Percentiles rank a stretch among this genome's conserved stretches.
Conservation (phyloP, 2,329 filamentous ascomycete species). For the Aspergillus japonicus region DNA sequence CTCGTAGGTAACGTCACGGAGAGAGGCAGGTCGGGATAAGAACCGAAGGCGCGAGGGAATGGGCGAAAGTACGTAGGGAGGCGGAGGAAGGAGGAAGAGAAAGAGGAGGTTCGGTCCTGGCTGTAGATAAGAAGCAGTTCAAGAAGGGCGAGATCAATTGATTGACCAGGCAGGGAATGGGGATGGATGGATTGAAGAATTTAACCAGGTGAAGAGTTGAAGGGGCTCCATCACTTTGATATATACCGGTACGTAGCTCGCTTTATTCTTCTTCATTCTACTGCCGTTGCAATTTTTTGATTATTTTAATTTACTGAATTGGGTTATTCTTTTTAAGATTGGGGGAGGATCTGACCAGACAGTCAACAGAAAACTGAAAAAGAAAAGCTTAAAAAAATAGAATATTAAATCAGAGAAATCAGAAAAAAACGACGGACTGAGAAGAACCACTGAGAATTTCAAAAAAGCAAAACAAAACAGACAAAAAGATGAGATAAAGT, state of each 20-base stretch:
- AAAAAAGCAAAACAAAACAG: neutral
- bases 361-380: slow-evolving; percentile 7
- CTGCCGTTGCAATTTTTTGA: neutral
- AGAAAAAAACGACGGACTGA: slow-evolving; percentile 2
- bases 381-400: slow-evolving; percentile 10
- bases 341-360: slow-evolving; percentile 4
- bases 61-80: slow-evolving; percentile 17
- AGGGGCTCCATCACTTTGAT: slow-evolving; percentile 35
- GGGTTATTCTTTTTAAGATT: slow-evolving; percentile 9
- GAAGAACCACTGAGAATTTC: neutral
- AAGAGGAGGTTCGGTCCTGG: slow-evolving; percentile 7
- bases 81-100: slow-evolving; percentile 10
- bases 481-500: slow-evolving; percentile 3
- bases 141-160: slow-evolving; percentile 19
- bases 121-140: neutral
- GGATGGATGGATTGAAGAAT: slow-evolving; percentile 26
- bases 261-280: neutral
- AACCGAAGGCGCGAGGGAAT: slow-evolving; percentile 15
- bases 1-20: slow-evolving; percentile 20
- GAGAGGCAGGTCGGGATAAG: slow-evolving; percentile 15
- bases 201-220: slow-evolving; percentile 21
- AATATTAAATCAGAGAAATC: slow-evolving; percentile 11
- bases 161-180: slow-evolving; percentile 9
- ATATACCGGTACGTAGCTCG: slow-evolving; percentile 23
- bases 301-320: slow-evolving; percentile 14